Evolutionary conservation across 2,329 filamentous ascomycete species (phyloP).

Genomic region (Aspergillus hiratsukae): DNA sequence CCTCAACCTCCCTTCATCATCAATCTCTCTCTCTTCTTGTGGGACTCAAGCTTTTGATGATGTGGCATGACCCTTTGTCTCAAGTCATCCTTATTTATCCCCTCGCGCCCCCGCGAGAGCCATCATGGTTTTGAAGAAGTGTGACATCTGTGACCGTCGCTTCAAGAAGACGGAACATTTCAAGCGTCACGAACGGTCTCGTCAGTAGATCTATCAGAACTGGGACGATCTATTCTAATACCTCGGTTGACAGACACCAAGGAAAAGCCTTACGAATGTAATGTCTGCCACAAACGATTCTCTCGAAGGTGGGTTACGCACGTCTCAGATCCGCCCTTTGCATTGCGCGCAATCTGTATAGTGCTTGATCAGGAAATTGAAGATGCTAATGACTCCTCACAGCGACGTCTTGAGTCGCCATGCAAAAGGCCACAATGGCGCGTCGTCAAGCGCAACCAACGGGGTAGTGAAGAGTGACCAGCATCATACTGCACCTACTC

Average conservation of each 20-base stretch:
- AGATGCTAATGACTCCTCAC: slow-evolving; percentile 10
- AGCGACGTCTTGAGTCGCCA: slow-evolving; percentile 50
- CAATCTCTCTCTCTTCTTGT: background rate
- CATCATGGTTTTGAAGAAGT: slow-evolving; percentile 42
- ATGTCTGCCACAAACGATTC: slow-evolving; percentile 51
- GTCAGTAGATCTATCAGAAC: slow-evolving; percentile 34
- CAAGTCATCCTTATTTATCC: background rate
- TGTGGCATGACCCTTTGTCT: slow-evolving; percentile 4
- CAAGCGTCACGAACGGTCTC: slow-evolving; percentile 53
- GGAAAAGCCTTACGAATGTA: slow-evolving; percentile 52
- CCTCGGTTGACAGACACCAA: slow-evolving; percentile 43
- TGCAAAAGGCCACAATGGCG: slow-evolving; percentile 46
- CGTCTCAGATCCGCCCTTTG: background rate
- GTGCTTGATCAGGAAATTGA: background rate
- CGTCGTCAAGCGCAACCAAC: slow-evolving; percentile 9
- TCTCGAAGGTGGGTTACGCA: slow-evolving; percentile 45
- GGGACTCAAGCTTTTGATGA: slow-evolving; percentile 2
- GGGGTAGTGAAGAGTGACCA: slow-evolving; percentile 29
- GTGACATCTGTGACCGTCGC: slow-evolving; percentile 48
- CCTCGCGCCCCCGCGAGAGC: slow-evolving; percentile 8
- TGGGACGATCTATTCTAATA: background rate
- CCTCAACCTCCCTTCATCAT: background rate
- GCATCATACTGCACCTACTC: slow-evolving; percentile 19
- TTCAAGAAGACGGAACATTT: slow-evolving; percentile 55
- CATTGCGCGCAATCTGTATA: background rate